Base-by-base conservation (phyloP, 2,329 filamentous ascomycete genomes). In the Pseudogymnoascus sp. region DNA sequence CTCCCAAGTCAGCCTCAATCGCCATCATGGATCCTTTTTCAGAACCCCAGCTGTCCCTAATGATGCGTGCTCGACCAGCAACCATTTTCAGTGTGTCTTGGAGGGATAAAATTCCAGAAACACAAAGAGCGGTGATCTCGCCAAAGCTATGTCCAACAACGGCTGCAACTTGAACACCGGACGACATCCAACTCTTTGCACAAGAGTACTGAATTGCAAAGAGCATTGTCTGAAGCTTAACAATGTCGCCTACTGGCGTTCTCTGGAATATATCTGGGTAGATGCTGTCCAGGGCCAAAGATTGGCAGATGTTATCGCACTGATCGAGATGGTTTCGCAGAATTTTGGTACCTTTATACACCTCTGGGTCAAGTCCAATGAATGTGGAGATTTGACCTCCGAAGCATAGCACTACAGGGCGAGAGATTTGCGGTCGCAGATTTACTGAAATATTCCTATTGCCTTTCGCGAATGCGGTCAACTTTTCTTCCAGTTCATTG, bases 101-200 rank as follows among this genome's bases (percentile, higher is more conserved):
- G 0, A 77, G 60, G 2, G 66, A 66, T 1, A 77, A 64, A 0
- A 63, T 64, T 0, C 74, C 74, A 3, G 73, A 70, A 0, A 77
- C 65, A 13, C 67, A 68, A 1, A 76, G 63, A 1, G 74, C 75
- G 0, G 74, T 73, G 0, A 77, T 62, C 60, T 77, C 67, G 5
- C 75, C 75, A 41, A 77, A 71, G 60, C 73, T 75, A 61, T 78
- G 75, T 0, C 76, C 76, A 7, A 66, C 61, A 9, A 68, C 26
- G 5, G 61, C 58, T 31, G 24, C 59, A 8, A 63, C 24, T 41
- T 10, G 35, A 3, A 67, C 11, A 1, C 64, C 66, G 17, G 15
- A 60, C 13, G 65, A 63, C 11, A 68, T 63, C 67, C 67, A 68
- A 5, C 37, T 8, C 33, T 37, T 61, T 1, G 67, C 67, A 37